Evolutionary conservation across 805 yeast species (phyloP).

Genomic region (Isabelozyma gotoi): DNA sequence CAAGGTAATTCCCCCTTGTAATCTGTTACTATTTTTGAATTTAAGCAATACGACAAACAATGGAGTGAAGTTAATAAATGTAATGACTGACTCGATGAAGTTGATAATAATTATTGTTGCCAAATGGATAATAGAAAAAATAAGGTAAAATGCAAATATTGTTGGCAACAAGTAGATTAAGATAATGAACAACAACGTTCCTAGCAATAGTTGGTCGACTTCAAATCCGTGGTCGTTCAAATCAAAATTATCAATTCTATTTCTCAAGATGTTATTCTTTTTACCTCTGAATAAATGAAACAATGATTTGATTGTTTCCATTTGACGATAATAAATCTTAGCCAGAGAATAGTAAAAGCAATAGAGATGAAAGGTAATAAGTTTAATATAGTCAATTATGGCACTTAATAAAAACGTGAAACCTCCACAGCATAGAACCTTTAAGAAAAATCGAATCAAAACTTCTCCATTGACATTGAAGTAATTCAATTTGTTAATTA

Average conservation of each 20-base stretch:
- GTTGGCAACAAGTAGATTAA: conserved; percentile 82
- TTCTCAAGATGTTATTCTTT: conserved; percentile 78
- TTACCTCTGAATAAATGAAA: conserved; percentile 87
- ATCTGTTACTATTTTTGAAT: conserved; percentile 69
- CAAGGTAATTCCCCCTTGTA: conserved; percentile 53
- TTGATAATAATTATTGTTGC: conserved; percentile 49
- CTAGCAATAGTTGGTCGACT: conserved; percentile 81
- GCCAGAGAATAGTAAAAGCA: conserved; percentile 80
- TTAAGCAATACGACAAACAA: conserved; percentile 77
- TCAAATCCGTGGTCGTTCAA: conserved; percentile 52
- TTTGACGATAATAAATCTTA: conserved; percentile 74
- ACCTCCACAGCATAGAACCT: conserved; percentile 48
- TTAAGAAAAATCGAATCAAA: conserved; percentile 7
- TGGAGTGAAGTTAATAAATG: conserved; percentile 81
- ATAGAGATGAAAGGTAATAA: conserved; percentile 69
- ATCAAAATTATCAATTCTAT: conserved; percentile 81
- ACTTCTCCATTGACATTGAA: not conserved
- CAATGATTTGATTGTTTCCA: conserved; percentile 65
- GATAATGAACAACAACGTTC: conserved; percentile 84
- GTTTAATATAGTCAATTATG: conserved; percentile 59
- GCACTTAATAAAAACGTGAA: conserved; percentile 69
- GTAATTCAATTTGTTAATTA: not conserved
- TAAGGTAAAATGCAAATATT: conserved; percentile 75
- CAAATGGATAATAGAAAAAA: conserved; percentile 64
- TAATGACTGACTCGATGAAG: conserved; percentile 55